phyloP scores from a whole-genome alignment of 768 basidiomycete genomes.

The Macrocybe gigantea region DNA sequence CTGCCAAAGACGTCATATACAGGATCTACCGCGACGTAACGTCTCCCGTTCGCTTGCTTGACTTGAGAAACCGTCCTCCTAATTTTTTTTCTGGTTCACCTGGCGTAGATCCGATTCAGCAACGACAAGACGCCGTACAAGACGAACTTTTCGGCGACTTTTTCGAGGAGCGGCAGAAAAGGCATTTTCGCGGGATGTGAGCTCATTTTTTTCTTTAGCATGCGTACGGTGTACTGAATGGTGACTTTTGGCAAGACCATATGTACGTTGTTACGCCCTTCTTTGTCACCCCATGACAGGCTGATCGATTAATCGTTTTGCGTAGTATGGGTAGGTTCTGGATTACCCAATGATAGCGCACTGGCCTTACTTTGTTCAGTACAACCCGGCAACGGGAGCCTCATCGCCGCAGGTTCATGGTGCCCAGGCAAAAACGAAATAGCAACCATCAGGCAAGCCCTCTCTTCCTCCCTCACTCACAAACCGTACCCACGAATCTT shows the following conservation, averaged over 20 bases:
- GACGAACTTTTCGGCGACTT: constrained; percentile 69
- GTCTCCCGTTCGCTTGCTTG: constrained; percentile 11
- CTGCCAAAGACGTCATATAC: constrained; percentile 88
- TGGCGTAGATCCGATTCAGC: constrained; percentile 71
- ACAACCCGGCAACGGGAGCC: constrained; percentile 56
- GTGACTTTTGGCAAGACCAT: constrained; percentile 41
- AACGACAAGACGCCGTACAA: constrained; percentile 98
- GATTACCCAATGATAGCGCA: no score
- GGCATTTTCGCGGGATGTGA: constrained; percentile 84
- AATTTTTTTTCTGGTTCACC: background rate
- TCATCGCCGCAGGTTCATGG: constrained; percentile 80
- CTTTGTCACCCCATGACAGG: background rate
- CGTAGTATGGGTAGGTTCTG: background rate
- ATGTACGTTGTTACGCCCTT: constrained; percentile 30
- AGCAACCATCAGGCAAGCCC: constrained; percentile 56
- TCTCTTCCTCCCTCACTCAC: background rate
- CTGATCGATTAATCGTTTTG: no score
- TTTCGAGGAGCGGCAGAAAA: constrained; percentile 86
- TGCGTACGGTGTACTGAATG: background rate
- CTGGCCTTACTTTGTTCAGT: constrained; percentile 29
- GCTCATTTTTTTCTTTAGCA: constrained; percentile 19
- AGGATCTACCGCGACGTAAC: constrained; percentile 86
- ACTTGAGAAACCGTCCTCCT: background rate
- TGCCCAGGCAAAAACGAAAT: constrained; percentile 77
- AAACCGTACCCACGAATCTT: background rate